Percentiles rank a stretch among this genome's conserved stretches.
phyloP scores from a whole-genome alignment of 2,329 filamentous ascomycete genomes.

The Fusarium sp. region DNA sequence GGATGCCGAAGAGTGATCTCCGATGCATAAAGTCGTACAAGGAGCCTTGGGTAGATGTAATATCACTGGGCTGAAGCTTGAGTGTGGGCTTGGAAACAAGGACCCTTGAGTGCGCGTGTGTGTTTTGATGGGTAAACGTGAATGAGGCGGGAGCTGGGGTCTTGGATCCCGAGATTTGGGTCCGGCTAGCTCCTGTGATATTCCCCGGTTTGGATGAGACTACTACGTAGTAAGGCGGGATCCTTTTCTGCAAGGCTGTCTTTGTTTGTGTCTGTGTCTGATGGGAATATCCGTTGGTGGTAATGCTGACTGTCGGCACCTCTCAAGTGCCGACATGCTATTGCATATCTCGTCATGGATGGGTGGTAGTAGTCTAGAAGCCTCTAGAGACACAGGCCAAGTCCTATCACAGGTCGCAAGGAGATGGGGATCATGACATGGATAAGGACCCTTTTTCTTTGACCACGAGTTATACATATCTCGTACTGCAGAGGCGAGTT shows the following conservation, averaged over 20 bases:
- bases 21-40: constrained; percentile 29
- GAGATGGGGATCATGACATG: constrained; percentile 5
- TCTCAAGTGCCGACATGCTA: constrained; percentile 8
- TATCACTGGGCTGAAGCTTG: constrained; percentile 45
- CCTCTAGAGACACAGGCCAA: not conserved
- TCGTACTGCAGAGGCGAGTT: not conserved
- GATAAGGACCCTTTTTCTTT: not conserved
- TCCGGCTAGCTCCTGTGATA: constrained; percentile 6
- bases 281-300: not conserved
- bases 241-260: constrained; percentile 18
- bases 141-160: constrained; percentile 31
- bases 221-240: not conserved
- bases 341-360: not conserved
- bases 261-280: not conserved
- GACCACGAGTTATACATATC: not conserved
- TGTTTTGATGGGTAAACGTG: not conserved
- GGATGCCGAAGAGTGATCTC: constrained; percentile 14
- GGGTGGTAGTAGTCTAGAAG: constrained; percentile 1
- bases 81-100: constrained; percentile 27
- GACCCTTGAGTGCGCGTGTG: constrained; percentile 5
- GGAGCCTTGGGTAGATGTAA: constrained; percentile 35
- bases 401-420: not conserved
- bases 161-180: constrained; percentile 36
- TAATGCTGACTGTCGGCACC: not conserved
- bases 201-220: constrained; percentile 12